Base-by-base conservation (phyloP, 805 yeast genomes). In the Candida ulmi region DNA sequence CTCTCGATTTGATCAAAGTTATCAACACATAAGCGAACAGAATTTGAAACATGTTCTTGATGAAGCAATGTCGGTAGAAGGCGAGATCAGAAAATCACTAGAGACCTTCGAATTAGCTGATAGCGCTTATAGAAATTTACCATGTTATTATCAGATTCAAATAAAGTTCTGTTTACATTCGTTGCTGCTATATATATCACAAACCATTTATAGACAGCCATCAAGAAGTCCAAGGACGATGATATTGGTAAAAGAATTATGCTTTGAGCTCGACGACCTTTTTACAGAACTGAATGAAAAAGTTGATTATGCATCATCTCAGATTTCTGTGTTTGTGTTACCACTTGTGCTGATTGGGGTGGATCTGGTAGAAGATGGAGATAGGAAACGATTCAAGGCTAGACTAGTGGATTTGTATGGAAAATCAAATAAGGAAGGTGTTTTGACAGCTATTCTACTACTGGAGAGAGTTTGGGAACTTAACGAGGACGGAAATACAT, bases 141-240 rank as follows among this genome's bases (percentile, higher is more conserved):
- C 29, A 2, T 13, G 19, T 6, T 11, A 37, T 28, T 44, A 46
- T 36, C 32, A 24, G 26, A 36, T 33, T 1, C 50, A 46, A 18
- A 27, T 29, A 19, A 26, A 12, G 13, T 44, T 46, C 19, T 26
- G 42, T 9, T 24, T 43, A 12, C 29, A 33, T 13, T 26, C 42
- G 2, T 24, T 44, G 1, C 18, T 44, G 28, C 25, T 46, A 13
- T 37, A 40, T 17, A 30, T 46, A 3, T 41, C 42, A 15, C 50
- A 46, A 21, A 23, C 35, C 23, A 43, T 46, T 18, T 46, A 39
- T 34, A 36, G 41, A 17, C 43, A 39, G 34, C 40, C 43, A 30
- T 42, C 47, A 12, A 27, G 36, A 29, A 41, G 43, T 11, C 47
- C 47, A 13, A 46, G 44, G 25, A 41, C 50, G 3, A 43, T 46